phyloP scores from a whole-genome alignment of 2,329 filamentous ascomycete species.

The Exophiala mesophila region DNA sequence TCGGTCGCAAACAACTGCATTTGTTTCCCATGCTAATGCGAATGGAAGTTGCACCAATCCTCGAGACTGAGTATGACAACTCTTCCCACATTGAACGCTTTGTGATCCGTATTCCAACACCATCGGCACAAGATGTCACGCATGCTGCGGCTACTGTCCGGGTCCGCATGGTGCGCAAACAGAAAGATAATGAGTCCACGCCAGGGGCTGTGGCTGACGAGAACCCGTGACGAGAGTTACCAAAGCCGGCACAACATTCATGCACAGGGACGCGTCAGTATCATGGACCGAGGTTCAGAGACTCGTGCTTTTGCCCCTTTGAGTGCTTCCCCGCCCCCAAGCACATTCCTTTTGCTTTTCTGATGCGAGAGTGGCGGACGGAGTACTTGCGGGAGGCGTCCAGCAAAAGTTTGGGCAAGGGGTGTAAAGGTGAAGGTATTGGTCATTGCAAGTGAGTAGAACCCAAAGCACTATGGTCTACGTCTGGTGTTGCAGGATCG shows the following conservation, averaged over 20 bases:
- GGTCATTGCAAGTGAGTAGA: too few relatives aligned
- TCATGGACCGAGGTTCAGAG: too few relatives aligned
- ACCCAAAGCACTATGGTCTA: too few relatives aligned
- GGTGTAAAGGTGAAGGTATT: too few relatives aligned
- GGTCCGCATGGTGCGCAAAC: slow-evolving; percentile 2
- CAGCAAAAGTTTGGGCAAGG: not conserved
- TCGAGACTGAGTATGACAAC: slow-evolving; percentile 33
- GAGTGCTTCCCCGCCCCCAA: too few relatives aligned
- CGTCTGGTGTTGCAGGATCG: too few relatives aligned
- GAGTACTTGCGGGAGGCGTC: not conserved
- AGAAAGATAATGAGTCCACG: not conserved
- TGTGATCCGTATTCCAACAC: slow-evolving; percentile 9
- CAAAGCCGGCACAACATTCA: too few relatives aligned
- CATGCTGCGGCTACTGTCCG: slow-evolving; percentile 17
- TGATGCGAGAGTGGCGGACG: not conserved
- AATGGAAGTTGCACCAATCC: slow-evolving; percentile 35
- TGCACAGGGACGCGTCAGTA: too few relatives aligned
- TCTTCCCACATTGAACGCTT: not conserved
- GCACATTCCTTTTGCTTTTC: too few relatives aligned
- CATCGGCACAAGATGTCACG: slow-evolving; percentile 3
- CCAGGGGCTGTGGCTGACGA: not conserved
- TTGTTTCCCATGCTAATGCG: slow-evolving; percentile 37
- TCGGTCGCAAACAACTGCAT: slow-evolving; percentile 7
- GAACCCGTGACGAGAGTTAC: too few relatives aligned
- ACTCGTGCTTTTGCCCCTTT: too few relatives aligned